A percentile compares a stretch with the other conserved stretches of the same genome.
Evolutionary conservation across 192 early-diverging fungal genomes (phyloP).

Genomic region (Entophlyctis helioformis): DNA sequence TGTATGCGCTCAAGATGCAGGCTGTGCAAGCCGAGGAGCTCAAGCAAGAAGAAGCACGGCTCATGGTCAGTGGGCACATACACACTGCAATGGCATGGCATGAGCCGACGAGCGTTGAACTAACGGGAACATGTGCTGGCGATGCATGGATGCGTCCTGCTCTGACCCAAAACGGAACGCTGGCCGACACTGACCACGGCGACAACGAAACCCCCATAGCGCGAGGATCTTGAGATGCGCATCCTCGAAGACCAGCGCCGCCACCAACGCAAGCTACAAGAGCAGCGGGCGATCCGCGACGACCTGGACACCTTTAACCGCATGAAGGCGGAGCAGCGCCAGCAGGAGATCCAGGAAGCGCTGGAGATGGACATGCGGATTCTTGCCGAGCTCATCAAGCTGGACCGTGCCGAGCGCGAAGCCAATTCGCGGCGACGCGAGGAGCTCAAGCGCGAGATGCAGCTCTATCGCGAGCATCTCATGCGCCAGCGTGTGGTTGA

Average conservation of each 20-base stretch:
- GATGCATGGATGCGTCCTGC: too few relatives aligned
- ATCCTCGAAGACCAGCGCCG: slow-evolving; percentile 31
- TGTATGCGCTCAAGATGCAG: slow-evolving; percentile 21
- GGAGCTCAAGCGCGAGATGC: slow-evolving; percentile 31
- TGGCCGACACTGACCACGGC: too few relatives aligned
- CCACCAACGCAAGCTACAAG: slow-evolving; percentile 14
- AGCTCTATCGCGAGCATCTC: slow-evolving; percentile 30
- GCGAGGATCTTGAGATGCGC: slow-evolving; percentile 26
- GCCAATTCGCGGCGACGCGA: slow-evolving; percentile 11
- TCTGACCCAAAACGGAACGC: too few relatives aligned
- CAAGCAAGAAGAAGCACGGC: slow-evolving; percentile 31
- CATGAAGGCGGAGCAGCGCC: slow-evolving; percentile 14
- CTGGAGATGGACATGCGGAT: slow-evolving; percentile 32
- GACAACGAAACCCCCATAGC: slow-evolving; percentile 18
- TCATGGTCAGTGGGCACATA: slow-evolving; percentile 21
- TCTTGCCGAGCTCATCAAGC: slow-evolving; percentile 25
- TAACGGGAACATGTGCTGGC: too few relatives aligned
- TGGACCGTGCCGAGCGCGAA: slow-evolving; percentile 26
- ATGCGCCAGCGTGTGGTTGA: slow-evolving; percentile 17
- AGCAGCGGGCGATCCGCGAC: slow-evolving; percentile 24
- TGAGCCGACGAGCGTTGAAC: too few relatives aligned
- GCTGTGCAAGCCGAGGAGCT: slow-evolving; percentile 28
- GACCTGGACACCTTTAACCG: slow-evolving; percentile 41
- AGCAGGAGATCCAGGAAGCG: slow-evolving; percentile 19
- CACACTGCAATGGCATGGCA: too few relatives aligned